A percentile compares a stretch with the other conserved stretches of the same genome.
phyloP scores from a whole-genome alignment of 139 green algal genomes.

The Chlorella vulgaris region DNA sequence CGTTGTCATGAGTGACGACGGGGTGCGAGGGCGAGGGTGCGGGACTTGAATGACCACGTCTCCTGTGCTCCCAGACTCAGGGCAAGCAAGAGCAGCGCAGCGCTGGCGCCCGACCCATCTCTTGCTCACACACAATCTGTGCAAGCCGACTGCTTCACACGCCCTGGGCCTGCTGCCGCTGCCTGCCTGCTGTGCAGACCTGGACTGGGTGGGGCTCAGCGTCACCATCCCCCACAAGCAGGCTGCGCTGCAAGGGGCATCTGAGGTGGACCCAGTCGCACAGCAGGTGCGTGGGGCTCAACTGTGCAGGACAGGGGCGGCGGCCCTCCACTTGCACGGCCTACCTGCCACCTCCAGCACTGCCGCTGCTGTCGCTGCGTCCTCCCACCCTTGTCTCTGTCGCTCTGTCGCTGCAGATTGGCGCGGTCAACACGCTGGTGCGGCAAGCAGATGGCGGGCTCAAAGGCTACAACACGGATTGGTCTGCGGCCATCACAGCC shows the following conservation, averaged over 20 bases:
- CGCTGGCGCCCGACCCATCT: no score
- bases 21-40: no score
- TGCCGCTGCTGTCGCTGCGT: background rate
- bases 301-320: background rate
- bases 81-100: no score
- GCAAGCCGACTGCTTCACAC: background rate
- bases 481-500: constrained; percentile 84
- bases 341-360: background rate
- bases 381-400: background rate
- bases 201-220: constrained; percentile 77
- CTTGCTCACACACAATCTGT: no score
- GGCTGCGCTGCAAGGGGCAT: constrained; percentile 75
- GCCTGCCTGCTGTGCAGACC: background rate
- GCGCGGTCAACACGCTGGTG: constrained; percentile 96
- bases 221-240: constrained; percentile 98
- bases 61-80: no score
- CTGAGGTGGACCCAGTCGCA: constrained; percentile 78
- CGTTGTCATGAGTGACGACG: no score
- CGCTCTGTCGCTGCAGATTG: constrained; percentile 69
- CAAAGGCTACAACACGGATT: constrained; percentile 96
- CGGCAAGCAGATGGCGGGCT: constrained; percentile 68
- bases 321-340: background rate
- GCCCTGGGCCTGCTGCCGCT: background rate
- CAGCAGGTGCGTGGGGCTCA: background rate
- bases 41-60: no score